Conservation (phyloP, 2,329 filamentous ascomycete genomes). For the Fusarium agapanthi region DNA sequence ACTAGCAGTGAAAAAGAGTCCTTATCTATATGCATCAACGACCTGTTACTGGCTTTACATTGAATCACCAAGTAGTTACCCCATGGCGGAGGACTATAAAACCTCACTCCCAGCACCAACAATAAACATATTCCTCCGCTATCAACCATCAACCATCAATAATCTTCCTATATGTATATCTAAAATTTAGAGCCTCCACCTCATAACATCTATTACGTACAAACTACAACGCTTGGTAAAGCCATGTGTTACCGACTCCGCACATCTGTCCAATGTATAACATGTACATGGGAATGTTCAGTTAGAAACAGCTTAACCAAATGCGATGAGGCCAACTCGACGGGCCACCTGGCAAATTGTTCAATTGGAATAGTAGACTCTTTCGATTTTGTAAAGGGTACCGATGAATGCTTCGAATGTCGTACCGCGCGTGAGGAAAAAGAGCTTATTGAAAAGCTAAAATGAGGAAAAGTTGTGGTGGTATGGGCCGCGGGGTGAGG, state of each 20-base stretch:
- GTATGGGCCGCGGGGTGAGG: not conserved
- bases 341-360: not conserved
- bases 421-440: not conserved
- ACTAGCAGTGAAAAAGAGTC: not conserved
- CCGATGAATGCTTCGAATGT: fast-evolving
- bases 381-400: not conserved
- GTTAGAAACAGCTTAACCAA: not conserved
- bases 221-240: fast-evolving
- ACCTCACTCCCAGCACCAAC: too few species aligned
- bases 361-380: not conserved
- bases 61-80: not conserved
- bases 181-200: not conserved
- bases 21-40: not conserved
- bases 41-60: fast-evolving
- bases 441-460: not conserved
- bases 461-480: not conserved
- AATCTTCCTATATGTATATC: not conserved
- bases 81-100: not conserved
- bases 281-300: not conserved
- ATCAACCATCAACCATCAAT: too few species aligned
- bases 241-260: not conserved
- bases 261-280: not conserved
- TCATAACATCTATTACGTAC: fast-evolving
- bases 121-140: too few species aligned
- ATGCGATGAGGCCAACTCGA: not conserved